Evolutionary conservation across 129 eudicot genomes (phyloP).

Genomic region (Smallanthus sonchifolius): DNA sequence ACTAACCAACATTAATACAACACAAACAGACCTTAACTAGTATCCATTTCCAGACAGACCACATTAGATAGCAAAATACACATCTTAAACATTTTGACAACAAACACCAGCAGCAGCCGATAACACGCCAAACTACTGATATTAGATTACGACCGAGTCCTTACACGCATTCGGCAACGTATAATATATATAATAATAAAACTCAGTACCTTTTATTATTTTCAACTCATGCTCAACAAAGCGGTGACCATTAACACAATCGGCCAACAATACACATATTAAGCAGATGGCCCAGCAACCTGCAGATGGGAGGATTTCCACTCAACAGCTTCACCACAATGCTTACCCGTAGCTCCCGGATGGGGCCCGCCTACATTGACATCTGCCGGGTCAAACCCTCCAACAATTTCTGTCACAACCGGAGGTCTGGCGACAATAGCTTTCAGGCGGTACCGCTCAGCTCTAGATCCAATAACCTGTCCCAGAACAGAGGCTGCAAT

Average conservation of each 20-base stretch:
- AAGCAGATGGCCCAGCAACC: slow-evolving; percentile 45
- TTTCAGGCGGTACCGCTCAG: slow-evolving; percentile 80
- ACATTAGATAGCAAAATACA: slow-evolving; percentile 12
- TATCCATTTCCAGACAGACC: neutral
- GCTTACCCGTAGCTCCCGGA: slow-evolving; percentile 29
- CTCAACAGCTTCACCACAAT: slow-evolving; percentile 45
- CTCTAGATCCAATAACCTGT: slow-evolving; percentile 95
- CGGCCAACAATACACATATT: slow-evolving; percentile 1
- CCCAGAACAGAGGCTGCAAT: slow-evolving; percentile 93
- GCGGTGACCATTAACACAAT: slow-evolving; percentile 5
- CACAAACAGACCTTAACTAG: neutral
- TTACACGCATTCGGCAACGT: slow-evolving; percentile 15
- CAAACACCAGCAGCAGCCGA: neutral
- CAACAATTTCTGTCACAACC: neutral
- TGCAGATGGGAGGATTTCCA: slow-evolving; percentile 50
- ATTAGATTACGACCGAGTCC: slow-evolving; percentile 21
- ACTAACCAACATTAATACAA: neutral
- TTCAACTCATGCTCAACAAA: slow-evolving; percentile 15
- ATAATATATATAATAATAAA: slow-evolving; percentile 3
- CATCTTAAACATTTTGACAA: slow-evolving; percentile 1
- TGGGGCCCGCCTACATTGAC: slow-evolving; percentile 17
- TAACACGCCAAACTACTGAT: neutral
- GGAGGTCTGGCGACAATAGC: slow-evolving; percentile 39
- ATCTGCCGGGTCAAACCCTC: slow-evolving; percentile 18
- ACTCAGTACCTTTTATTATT: slow-evolving; percentile 7